Base-by-base conservation (phyloP, 305 asterid genomes). In the Fraxinus baroniana region DNA sequence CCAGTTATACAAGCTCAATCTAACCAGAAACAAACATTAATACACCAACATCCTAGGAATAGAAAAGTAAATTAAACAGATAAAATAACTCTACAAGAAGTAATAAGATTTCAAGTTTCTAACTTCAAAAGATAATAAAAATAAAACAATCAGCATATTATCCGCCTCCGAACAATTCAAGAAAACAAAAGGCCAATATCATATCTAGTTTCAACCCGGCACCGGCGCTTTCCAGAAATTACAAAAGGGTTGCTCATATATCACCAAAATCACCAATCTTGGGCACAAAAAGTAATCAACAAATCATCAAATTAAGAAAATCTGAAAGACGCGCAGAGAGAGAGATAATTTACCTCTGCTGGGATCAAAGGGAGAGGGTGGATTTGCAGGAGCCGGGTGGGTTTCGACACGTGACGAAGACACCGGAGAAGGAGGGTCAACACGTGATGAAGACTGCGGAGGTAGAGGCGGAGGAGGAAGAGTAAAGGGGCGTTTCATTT, bases 381-480 rank as follows among this genome's bases (percentile, higher is more conserved):
- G 87, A 62, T 62, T 62, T 62, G 71, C 32, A 62, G 17, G 71
- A 46, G 86, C 84, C 62, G 86, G 82, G 68, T 86, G 87, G 52
- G 81, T 77, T 10, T 62, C 32, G 32, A 62, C 71, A 8, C 28
- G 71, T 6, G 73, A 24, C 17, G 35, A 28, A 1, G 90, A 85
- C 52, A 88, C 79, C 75, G 76, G 87, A 5, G 36, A 26, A 26
- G 30, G 30, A 26, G 30, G 30, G 30, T 26, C 30, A 26, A 26
- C 30, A 26, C 30, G 30, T 26, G 30, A 26, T 26, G 30, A 26
- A 1, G 89, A 85, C 52, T 87, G 80, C 74, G 76, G 87, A 4
- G 36, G 36, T 33, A 33, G 89, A n/a, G 93, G 94, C 83, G 94
- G 92, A 0, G 93, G 92, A 6, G 95, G 92, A 73, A 90, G 94